Evolutionary conservation across 495 filamentous ascomycete genomes (phyloP), one percentile per base, ranked within the genome.

Genomic region (Aspergillus diversus): DNA sequence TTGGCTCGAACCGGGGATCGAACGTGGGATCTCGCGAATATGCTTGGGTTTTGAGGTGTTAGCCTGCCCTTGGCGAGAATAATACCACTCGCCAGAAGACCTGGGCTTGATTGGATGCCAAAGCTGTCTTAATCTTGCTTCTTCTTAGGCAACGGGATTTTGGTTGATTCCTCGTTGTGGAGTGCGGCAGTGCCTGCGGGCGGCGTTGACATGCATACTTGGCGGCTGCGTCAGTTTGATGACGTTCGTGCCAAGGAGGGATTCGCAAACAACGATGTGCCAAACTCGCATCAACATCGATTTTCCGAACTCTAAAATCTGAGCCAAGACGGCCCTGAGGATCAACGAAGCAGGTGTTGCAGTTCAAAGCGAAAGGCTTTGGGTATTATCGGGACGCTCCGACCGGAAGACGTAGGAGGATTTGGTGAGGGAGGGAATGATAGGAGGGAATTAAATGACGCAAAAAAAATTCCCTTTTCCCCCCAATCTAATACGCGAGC

Each of bases 21-120:
- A 77, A 77, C 73, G 71, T 75, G 75, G 76, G 72, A 75, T 79
- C 75, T 76, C 72, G 72, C 74, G 75, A 55, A 63, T 64, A 66
- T 61, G 63, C 55, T 63, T 61, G 57, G 67, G 60, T 63, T 66
- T 12, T 34, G 21, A 27, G 21, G 21, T 27, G 21, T 27, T 27
- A 27, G 2, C 21, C 21, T 27, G 21, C 75, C 73, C 75, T 77
- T 74, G 75, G 75, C 71, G 71, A 74, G 73, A 75, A 77, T 74
- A 70, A 74, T 75, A 74, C 73, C 70, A 70, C 71, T 64, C 21
- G 21, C 21, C 21, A 64, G 63, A 66, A 55, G 55, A 61, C 63
- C 67, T 63, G 60, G 67, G 60, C 61, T 9, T 55, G 69, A 21
- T 31, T 61, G 54, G 55, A 33, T 68, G 54, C 51, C 13, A 47